Evolutionary conservation across 2,329 filamentous ascomycete genomes (phyloP).

Genomic region (Mollisia scopiformis): DNA sequence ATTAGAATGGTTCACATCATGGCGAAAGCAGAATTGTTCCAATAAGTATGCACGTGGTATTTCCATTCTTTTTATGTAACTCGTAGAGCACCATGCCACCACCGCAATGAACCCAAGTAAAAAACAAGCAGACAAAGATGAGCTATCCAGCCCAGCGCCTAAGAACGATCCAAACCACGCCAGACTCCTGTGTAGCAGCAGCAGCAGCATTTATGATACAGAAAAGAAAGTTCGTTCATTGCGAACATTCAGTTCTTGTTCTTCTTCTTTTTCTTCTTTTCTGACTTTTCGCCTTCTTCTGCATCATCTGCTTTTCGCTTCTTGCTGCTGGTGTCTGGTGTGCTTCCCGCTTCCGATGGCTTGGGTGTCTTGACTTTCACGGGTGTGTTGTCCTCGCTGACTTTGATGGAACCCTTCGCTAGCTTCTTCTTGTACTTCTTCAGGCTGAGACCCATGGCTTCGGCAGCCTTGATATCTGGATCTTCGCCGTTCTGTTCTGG

Average conservation of each 20-base stretch:
- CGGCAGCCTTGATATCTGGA: constrained; percentile 55
- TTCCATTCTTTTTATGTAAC: neutral
- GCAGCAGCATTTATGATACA: constrained; percentile 30
- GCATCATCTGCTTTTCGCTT: constrained; percentile 66
- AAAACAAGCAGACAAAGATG: neutral
- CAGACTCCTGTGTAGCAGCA: constrained; percentile 12
- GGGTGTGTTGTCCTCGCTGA: constrained; percentile 67
- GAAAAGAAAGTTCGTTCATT: constrained; percentile 18
- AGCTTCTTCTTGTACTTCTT: constrained; percentile 80
- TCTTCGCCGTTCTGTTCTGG: constrained; percentile 45
- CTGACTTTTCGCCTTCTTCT: constrained; percentile 58
- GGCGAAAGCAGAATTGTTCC: neutral
- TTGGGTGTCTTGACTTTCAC: constrained; percentile 67
- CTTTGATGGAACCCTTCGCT: constrained; percentile 73
- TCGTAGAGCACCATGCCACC: neutral
- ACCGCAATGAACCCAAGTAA: neutral
- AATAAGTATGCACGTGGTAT: neutral
- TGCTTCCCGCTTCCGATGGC: constrained; percentile 44
- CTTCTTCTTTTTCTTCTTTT: constrained; percentile 62
- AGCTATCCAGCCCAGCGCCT: constrained; percentile 17
- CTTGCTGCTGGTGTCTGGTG: constrained; percentile 57
- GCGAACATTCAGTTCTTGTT: constrained; percentile 33
- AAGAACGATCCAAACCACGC: constrained; percentile 21
- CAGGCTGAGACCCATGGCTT: constrained; percentile 69
- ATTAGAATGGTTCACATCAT: neutral